Base-by-base conservation (phyloP, 2,329 filamentous ascomycete species). In the Neocucurbitaria cava region DNA sequence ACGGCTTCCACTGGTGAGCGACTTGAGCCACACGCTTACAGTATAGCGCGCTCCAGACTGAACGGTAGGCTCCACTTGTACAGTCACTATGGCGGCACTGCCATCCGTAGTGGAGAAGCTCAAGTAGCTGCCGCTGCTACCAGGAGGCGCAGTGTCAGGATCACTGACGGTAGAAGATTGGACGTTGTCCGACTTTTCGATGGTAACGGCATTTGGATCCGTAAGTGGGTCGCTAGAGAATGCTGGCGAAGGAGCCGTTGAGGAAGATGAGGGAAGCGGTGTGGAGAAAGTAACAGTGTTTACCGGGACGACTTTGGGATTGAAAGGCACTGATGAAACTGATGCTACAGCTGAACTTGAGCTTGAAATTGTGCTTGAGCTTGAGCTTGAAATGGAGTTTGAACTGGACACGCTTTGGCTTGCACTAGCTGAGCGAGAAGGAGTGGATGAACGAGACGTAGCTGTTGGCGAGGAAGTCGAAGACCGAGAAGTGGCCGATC, bases 121-220 rank as follows among this genome's bases (percentile, higher is more conserved):
- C 24, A 42, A 42, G 21, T 54, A 41, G 39, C 5, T 38, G 38
- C 30, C 26, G 39, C 46, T 54, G 50, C 54, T 44, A 51, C 51
- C 51, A 50, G 44, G 46, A 24, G 28, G 20, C 15, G 18, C 46
- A 26, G 11, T 28, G 8, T 4, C 23, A 4, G 40, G 21, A n/a
- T 42, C 40, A 42, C n/a, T 42, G 11, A 26, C 15, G 7, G 28
- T 11, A 3, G 21, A 17, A n/a, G 7, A 17, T 28, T 42, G 21
- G 24, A 42, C 10, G 15, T 42, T 42, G 17, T 24, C 6, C 6
- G 40, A 13, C 40, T 42, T 42, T n/a, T 24, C 6, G 15, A 42
- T 42, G 21, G 40, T 28, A 13, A 42, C 15, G 10, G 40, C 21
- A 13, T 42, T 13, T 7, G 40, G 40, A 42, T 42, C 15, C 2